A percentile compares a stretch with the other conserved stretches of the same genome.
These are phyloP conservation scores for Sindora glabra DNA, from an alignment of 306 rosid genomes.

Conservation along the genomic window DNA sequence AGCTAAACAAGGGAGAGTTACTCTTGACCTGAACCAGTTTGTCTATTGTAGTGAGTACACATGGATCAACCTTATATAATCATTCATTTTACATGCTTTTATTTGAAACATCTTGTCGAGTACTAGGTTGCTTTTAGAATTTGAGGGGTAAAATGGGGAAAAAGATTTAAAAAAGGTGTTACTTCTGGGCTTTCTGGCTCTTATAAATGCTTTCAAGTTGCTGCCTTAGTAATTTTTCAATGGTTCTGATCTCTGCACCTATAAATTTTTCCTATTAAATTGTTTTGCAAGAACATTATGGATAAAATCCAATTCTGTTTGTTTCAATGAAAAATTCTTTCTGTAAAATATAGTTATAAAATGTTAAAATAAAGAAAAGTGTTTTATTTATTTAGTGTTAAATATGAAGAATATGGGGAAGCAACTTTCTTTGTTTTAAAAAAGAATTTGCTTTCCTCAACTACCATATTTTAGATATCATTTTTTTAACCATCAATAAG, in stretches of 20 bases:
- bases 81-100: background rate
- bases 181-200: background rate
- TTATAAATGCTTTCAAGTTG: background rate
- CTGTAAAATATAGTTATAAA: no score
- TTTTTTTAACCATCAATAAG: no score
- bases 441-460: no score
- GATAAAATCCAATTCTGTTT: no score
- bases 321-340: no score
- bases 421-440: no score
- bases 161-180: background rate
- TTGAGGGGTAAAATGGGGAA: background rate
- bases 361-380: no score
- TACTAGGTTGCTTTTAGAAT: background rate
- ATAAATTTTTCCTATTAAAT: background rate
- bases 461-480: background rate
- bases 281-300: background rate
- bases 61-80: background rate
- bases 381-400: no score
- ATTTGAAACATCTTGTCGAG: background rate
- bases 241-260: slow-evolving; percentile 3
- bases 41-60: slow-evolving; percentile 77
- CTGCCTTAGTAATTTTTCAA: background rate
- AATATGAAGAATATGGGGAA: no score
- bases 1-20: slow-evolving; percentile 81
- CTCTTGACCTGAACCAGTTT: slow-evolving; percentile 91